Percentiles rank a stretch among this genome's conserved stretches.
These are phyloP conservation scores for Trametes gibbosa DNA, from an alignment of 768 basidiomycete genomes.

Conservation along the genomic window DNA sequence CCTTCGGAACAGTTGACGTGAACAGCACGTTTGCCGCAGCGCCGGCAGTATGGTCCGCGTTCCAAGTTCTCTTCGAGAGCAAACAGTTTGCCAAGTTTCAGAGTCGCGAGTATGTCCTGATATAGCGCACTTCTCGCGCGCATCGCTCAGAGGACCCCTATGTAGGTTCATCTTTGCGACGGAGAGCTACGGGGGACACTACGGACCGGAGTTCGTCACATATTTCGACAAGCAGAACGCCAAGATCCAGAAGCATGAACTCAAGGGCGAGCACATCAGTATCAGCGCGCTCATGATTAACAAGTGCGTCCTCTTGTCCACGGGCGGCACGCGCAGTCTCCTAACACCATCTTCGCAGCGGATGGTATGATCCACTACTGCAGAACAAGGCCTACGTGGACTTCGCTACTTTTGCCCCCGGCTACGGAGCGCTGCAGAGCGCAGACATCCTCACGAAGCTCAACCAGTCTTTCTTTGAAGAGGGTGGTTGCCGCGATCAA, in stretches of 20 bases:
- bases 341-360: slow-evolving; percentile 34
- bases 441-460: slow-evolving; percentile 43
- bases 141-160: background rate
- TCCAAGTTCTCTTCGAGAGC: slow-evolving; percentile 64
- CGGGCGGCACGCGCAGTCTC: background rate
- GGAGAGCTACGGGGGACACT: slow-evolving; percentile 69
- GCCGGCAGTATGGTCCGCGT: slow-evolving; percentile 56
- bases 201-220: slow-evolving; percentile 61
- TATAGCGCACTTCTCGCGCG: background rate
- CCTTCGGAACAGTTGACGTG: slow-evolving; percentile 54
- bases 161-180: slow-evolving; percentile 62
- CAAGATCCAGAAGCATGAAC: slow-evolving; percentile 41
- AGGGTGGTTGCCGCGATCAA: slow-evolving; percentile 52
- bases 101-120: slow-evolving; percentile 44
- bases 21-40: slow-evolving; percentile 58
- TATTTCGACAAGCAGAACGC: slow-evolving; percentile 64
- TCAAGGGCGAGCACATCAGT: slow-evolving; percentile 48
- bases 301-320: slow-evolving; percentile 19
- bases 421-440: slow-evolving; percentile 61
- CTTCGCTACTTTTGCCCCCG: slow-evolving; percentile 61
- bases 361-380: slow-evolving; percentile 64
- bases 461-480: slow-evolving; percentile 46
- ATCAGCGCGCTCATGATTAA: slow-evolving; percentile 61
- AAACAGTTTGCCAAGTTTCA: slow-evolving; percentile 47
- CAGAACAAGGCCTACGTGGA: slow-evolving; percentile 60